Evolutionary conservation across 768 basidiomycete genomes (phyloP), one percentile per base, ranked within the genome.

Genomic region (Mrakia frigida): DNA sequence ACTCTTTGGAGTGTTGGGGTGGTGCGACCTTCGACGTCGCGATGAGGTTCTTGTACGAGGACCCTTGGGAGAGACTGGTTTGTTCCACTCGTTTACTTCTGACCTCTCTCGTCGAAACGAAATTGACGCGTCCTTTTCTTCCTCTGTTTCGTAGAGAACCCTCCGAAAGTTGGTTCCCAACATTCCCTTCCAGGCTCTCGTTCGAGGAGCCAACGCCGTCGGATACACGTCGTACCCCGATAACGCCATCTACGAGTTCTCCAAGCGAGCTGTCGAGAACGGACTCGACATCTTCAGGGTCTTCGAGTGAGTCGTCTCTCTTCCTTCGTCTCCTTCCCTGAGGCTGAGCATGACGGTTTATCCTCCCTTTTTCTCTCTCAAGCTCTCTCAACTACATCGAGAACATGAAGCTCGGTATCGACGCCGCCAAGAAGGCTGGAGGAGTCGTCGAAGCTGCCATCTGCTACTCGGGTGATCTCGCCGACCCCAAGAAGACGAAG

Each of bases 211-310:
- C 75, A 99, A 99, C 82, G 96, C 96, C 80, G 97, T 99, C 76
- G 97, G 97, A 41, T 99, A 98, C 85, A 98, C 97, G 5, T 92
- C 93, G 81, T 98, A 98, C 85, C 95, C 97, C 31, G 68, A 98
- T 84, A 99, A 99, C 81, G 96, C 93, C 76, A 98, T 99, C 84
- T 99, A 99, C 85, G 97, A 97, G 84, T 99, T 99, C 86, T 97
- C 93, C 78, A 96, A 95, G 87, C 96, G 96, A 84, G 97, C 97
- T 33, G 96, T 99, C n/a, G 94, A 98, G 85, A 97, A 98, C 80
- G 97, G 97, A 82, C 88, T 98, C 69, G 97, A 99, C 85, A 99
- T 99, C 83, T 99, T 99, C 92, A 89, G 97, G 82, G 94, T 99
- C 73, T 99, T 99, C 81, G 97, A 99, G 80, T 79, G 63, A 70